Conservation (phyloP, 176 grass and related monocot species). For the Echinochloa phyllopogon region DNA sequence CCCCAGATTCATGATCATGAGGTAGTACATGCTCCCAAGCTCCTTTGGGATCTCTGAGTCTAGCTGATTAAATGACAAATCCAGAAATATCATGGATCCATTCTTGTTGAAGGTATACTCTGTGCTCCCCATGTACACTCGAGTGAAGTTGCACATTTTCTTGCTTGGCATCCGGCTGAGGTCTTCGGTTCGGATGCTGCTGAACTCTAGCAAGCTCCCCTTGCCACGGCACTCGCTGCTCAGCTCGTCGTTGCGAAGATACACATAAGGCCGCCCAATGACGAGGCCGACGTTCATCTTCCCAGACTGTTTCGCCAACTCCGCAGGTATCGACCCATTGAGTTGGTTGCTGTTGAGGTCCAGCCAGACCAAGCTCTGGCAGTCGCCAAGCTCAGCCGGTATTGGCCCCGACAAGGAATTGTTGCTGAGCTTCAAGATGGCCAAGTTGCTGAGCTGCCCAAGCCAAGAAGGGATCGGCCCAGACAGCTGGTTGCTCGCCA, state of each 20-base stretch:
- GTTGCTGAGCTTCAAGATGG: conserved; percentile 88
- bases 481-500: conserved; percentile 82
- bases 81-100: conserved; percentile 95
- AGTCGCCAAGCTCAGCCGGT: conserved; percentile 82
- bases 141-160: conserved; percentile 79
- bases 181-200: conserved; percentile 75
- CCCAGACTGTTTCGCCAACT: conserved; percentile 75
- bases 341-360: conserved; percentile 88
- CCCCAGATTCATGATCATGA: conserved; percentile 94
- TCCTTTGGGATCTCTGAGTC: conserved; percentile 73
- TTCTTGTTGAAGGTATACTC: conserved; percentile 91
- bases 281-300: conserved; percentile 80
- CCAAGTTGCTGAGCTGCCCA: conserved; percentile 72
- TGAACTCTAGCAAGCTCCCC: conserved; percentile 89
- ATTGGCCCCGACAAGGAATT: conserved; percentile 86
- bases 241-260: conserved; percentile 81
- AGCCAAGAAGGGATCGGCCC: conserved; percentile 81
- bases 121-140: conserved; percentile 89
- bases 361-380: conserved; percentile 91
- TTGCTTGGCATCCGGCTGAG: conserved; percentile 76
- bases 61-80: conserved; percentile 90
- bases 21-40: conserved; percentile 83
- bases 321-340: conserved; percentile 73
- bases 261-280: conserved; percentile 75
- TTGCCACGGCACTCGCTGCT: conserved; percentile 82